Base-by-base conservation (phyloP, 352 stramenopile species). In the Pythium brachiatum region DNA sequence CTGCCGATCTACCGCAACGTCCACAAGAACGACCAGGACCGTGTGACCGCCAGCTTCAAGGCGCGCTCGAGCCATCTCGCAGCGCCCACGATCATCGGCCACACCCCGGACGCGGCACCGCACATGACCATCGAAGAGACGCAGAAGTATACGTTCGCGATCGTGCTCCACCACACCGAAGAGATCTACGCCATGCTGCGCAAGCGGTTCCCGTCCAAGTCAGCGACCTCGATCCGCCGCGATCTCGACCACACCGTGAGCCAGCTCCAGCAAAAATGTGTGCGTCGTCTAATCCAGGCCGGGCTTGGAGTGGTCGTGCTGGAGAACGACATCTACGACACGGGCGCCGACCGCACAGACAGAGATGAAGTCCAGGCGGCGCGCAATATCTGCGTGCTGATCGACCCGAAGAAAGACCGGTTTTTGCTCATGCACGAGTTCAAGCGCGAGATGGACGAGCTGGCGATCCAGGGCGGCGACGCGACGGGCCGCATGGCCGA, bases 71-170 rank as follows among this genome's bases (percentile, higher is more conserved):
- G 60, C n/a, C 55, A 57, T 16, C 51, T 72, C 27, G 60, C 53
- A 11, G 20, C 66, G 13, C 56, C 66, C 2, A n/a, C 66, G 1
- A 12, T 72, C 29, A 68, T 72, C 27, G 60, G 48, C 39, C 41
- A 73, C 39, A 57, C 57, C 5, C 18, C 62, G 16, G 63, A 70
- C 66, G 70, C 8, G 8, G 69, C 76, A 0, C 76, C 84, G 3
- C 84, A 93, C 43, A 75, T 93, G 56, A 89, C 82, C 1, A 91
- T 95, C 38, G 80, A 95, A 32, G 86, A 95, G 68, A 77, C 83
- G 51, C 86, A 95, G 53, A 93, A 93, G 71, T 95, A 95, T 66
- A 95, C 86, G 29, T 95, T 95, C 62, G 84, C 86, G 3, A 79
- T 95, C 44, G 77, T 95, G n/a, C 66, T 95, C 2, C 83, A 87